Evolutionary conservation across 1,284 basidiomycete genomes (phyloP), one percentile per base, ranked within the genome.

Genomic region (Sanghuangporus baumii): DNA sequence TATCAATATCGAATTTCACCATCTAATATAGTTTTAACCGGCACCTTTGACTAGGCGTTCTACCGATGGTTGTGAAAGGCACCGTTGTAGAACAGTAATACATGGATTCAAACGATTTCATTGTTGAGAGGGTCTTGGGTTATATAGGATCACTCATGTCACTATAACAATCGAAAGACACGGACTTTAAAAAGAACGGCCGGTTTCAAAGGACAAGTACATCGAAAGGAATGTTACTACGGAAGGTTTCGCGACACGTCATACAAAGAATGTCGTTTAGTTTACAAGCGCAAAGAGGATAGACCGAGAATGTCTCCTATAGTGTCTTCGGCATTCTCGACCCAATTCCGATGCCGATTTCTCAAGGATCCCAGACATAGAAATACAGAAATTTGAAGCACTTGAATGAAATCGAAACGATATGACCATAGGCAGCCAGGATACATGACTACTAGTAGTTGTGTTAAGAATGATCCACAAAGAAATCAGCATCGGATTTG

Each of bases 241-340:
- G 23, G 3, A 26, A 26, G 23, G 23, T 26, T 26, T 26, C 23
- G 23, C 23, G 23, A 26, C 23, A 26, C 23, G 23, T 26, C 23
- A 26, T 26, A 26, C 23, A 26, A 26, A 26, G 23, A 26, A 26
- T 26, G 23, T 26, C 23, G 23, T 26, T 26, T 26, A 3, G 23
- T 26, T 26, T 26, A 26, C 23, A 26, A 26, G 1, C 3, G 23
- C 23, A 26, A 26, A n/a, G n/a, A n/a, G n/a, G 23, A 26, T 26
- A 26, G 23, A 26, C 23, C 23, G 23, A 79, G 60, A 11, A 65
- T 68, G 58, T 80, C 78, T 18, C 71, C 66, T 6, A 75, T 59
- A 62, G 3, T 54, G 51, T 54, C 51, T 20, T 16, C 51, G 23
- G 26, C 26, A 54, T 26, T 16, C n/a, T 26, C 23, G 36, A 54